phyloP scores from a whole-genome alignment of 169 alveolate species.

The Theileria annulata region DNA sequence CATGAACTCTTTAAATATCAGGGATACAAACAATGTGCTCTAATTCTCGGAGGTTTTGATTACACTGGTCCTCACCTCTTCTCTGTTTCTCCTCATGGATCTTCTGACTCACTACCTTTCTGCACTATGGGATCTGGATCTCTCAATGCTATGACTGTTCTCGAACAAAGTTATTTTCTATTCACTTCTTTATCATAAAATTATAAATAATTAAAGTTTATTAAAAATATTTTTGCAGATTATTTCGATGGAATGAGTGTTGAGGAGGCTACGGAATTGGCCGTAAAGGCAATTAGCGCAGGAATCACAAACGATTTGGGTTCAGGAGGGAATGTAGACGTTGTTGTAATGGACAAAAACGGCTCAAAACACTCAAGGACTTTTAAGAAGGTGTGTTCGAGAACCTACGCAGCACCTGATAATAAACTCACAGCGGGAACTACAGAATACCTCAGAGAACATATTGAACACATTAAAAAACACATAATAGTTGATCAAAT shows the following conservation, averaged over 20 bases:
- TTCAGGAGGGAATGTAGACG: conserved; percentile 95
- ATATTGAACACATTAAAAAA: conserved; percentile 70
- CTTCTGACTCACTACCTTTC: conserved; percentile 87
- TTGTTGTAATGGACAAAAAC: conserved; percentile 86
- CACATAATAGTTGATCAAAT: conserved; percentile 64
- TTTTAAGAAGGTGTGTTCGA: conserved; percentile 70
- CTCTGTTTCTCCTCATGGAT: conserved; percentile 95
- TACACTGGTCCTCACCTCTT: conserved; percentile 92
- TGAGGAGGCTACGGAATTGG: conserved; percentile 90
- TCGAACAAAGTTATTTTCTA: conserved; percentile 83
- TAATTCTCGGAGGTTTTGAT: conserved; percentile 97
- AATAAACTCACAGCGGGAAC: conserved; percentile 77
- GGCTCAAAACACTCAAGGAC: conserved; percentile 85
- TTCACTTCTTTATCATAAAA: background rate
- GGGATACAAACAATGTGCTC: conserved; percentile 96
- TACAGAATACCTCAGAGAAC: conserved; percentile 76
- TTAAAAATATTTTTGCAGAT: conserved; percentile 12
- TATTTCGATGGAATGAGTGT: conserved; percentile 90
- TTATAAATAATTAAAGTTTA: too few species aligned
- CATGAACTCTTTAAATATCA: conserved; percentile 89
- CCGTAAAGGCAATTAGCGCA: conserved; percentile 92
- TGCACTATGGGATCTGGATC: conserved; percentile 98
- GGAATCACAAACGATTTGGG: conserved; percentile 96
- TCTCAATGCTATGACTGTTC: conserved; percentile 94
- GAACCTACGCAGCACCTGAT: conserved; percentile 77